Evolutionary conservation across 2,329 filamentous ascomycete genomes (phyloP).

Genomic region (Drechslerella stenobrocha): DNA sequence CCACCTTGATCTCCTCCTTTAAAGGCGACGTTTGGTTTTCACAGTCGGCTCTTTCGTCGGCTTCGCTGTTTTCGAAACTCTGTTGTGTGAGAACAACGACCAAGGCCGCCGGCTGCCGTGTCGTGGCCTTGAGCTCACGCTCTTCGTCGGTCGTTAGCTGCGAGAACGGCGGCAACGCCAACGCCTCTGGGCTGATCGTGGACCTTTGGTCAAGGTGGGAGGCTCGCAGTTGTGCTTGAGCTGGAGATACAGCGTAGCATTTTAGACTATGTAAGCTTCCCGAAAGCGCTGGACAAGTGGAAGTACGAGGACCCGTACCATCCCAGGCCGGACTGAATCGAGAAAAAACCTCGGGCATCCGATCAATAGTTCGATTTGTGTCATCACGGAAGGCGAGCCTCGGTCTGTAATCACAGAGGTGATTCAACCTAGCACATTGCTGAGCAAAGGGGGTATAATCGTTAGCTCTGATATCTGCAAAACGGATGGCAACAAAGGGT

Average conservation of each 20-base stretch:
- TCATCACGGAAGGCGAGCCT: conserved; percentile 63
- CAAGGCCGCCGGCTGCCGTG: conserved; percentile 61
- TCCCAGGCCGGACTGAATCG: conserved; percentile 63
- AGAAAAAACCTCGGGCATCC: conserved; percentile 61
- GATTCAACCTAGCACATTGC: conserved; percentile 63
- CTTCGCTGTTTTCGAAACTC: conserved; percentile 59
- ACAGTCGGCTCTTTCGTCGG: conserved; percentile 59
- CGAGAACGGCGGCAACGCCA: conserved; percentile 62
- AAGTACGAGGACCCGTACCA: conserved; percentile 56
- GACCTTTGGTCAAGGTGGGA: conserved; percentile 25
- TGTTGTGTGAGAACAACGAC: conserved; percentile 62
- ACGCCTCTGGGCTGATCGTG: conserved; percentile 52
- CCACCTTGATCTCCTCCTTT: conserved; percentile 50
- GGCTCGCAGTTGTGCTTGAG: conserved; percentile 51
- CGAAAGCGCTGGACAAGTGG: conserved; percentile 6
- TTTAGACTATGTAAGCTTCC: conserved; percentile 12
- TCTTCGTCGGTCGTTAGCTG: conserved; percentile 63
- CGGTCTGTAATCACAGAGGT: conserved; percentile 64
- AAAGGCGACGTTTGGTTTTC: conserved; percentile 52
- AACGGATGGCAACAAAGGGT: conserved; percentile 25
- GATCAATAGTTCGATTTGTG: conserved; percentile 60
- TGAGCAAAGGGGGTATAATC: conserved; percentile 49
- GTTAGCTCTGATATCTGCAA: conserved; percentile 1
- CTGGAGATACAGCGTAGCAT: conserved; percentile 50
- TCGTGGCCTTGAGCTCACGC: conserved; percentile 63